Conservation (phyloP, 2,329 filamentous ascomycete genomes). For the Aspergillus awamori region DNA sequence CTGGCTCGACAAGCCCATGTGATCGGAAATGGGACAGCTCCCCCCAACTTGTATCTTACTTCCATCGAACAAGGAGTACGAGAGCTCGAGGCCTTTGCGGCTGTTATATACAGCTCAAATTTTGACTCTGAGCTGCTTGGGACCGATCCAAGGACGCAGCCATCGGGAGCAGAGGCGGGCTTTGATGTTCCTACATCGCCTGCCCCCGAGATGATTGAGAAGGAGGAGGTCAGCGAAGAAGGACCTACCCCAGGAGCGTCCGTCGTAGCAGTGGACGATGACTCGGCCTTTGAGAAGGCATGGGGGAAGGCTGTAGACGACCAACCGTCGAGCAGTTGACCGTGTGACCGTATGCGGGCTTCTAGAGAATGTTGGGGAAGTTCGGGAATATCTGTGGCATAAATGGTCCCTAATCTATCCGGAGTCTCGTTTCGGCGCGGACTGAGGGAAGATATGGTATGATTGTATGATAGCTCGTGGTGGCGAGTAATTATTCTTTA, state of each 20-base stretch:
- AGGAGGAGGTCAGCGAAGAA: slow-evolving; percentile 18
- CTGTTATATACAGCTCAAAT: slow-evolving; percentile 54
- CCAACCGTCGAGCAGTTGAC: slow-evolving; percentile 10
- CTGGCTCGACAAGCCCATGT: slow-evolving; percentile 87
- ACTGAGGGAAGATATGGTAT: background rate
- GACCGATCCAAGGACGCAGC: slow-evolving; percentile 22
- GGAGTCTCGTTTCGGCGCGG: background rate
- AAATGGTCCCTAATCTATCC: slow-evolving; percentile 8
- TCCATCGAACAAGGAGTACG: slow-evolving; percentile 50
- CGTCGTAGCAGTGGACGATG: slow-evolving; percentile 15
- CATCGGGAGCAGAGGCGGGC: slow-evolving; percentile 11
- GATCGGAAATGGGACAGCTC: slow-evolving; percentile 71
- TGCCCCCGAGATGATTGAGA: slow-evolving; percentile 25
- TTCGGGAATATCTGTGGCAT: background rate
- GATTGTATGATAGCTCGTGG: slow-evolving; percentile 9
- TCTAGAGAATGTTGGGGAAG: background rate
- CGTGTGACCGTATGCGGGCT: slow-evolving; percentile 1
- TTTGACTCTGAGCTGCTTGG: slow-evolving; percentile 42
- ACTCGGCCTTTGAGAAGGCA: slow-evolving; percentile 38
- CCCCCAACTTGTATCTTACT: slow-evolving; percentile 50
- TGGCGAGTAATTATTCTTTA: background rate
- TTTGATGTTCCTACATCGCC: slow-evolving; percentile 26
- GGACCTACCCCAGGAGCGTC: slow-evolving; percentile 6
- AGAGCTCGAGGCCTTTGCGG: slow-evolving; percentile 53
- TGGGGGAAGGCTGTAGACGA: slow-evolving; percentile 44